A percentile compares a stretch with the other conserved stretches of the same genome.
These are phyloP conservation scores for Cryphonectria parasitica DNA, from an alignment of 2,329 filamentous ascomycete species.

Conservation along the genomic window DNA sequence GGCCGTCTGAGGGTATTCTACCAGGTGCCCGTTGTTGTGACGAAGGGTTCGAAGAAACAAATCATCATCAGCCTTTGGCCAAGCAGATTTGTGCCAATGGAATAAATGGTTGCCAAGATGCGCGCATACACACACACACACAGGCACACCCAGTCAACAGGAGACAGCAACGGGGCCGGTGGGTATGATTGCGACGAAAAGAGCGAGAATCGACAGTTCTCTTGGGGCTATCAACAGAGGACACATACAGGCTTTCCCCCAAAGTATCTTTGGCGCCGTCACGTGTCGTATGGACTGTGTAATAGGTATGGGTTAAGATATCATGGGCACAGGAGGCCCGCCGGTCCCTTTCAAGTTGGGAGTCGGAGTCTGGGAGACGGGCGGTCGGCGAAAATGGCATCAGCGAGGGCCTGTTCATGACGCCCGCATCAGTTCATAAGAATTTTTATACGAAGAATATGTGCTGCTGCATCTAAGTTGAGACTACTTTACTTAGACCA, in stretches of 20 bases:
- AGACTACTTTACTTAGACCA: background rate
- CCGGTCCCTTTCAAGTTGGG: too few relatives aligned
- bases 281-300: background rate
- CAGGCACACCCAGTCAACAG: background rate
- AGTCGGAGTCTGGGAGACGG: background rate
- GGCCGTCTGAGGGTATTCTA: background rate
- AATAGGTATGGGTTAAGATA: background rate
- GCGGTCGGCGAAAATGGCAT: background rate
- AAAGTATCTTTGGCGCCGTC: background rate
- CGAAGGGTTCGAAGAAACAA: background rate
- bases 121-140: background rate
- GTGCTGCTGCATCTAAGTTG: background rate
- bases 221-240: background rate
- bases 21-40: constrained; percentile 4
- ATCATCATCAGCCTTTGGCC: background rate
- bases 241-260: background rate
- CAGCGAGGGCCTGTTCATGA: background rate
- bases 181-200: background rate
- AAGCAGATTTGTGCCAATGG: background rate
- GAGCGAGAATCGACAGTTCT: background rate
- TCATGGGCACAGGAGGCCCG: background rate
- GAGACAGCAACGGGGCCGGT: background rate
- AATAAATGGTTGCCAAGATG: background rate
- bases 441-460: background rate
- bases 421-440: background rate